Conservation (phyloP, 2,329 filamentous ascomycete species). For the Nannizziopsis barbatae region DNA sequence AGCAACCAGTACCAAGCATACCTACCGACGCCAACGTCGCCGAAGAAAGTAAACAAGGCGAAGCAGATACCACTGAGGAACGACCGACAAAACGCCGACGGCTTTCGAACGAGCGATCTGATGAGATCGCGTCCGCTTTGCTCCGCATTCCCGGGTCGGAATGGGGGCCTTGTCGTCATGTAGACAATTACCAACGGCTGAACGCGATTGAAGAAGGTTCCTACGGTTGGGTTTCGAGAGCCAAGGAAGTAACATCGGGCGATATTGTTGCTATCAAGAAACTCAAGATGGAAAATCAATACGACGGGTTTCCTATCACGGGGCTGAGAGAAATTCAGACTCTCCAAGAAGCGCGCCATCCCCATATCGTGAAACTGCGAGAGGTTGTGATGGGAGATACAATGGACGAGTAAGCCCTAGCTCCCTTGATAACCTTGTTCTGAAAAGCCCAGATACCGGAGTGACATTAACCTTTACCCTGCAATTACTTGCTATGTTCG, state of each 20-base stretch:
- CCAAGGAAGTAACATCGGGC: conserved; percentile 60
- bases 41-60: background rate
- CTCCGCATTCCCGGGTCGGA: conserved; percentile 58
- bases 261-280: conserved; percentile 85
- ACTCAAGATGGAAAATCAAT: conserved; percentile 70
- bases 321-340: conserved; percentile 90
- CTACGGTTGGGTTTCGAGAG: conserved; percentile 87
- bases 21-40: conserved; percentile 12
- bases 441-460: conserved; percentile 31
- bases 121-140: conserved; percentile 42
- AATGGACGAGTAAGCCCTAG: conserved; percentile 43
- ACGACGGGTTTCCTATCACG: conserved; percentile 82
- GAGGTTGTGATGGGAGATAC: conserved; percentile 72
- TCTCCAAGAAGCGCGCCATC: conserved; percentile 65
- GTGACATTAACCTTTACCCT: conserved; percentile 26
- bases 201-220: conserved; percentile 97
- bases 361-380: conserved; percentile 68
- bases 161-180: conserved; percentile 64
- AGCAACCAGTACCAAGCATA: conserved; percentile 25
- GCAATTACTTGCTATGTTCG: conserved; percentile 20
- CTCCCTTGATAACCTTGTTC: conserved; percentile 9
- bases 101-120: conserved; percentile 43
- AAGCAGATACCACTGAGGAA: conserved; percentile 24
- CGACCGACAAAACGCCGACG: conserved; percentile 49
- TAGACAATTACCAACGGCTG: conserved; percentile 79